phyloP scores from a whole-genome alignment of 164 flowering plant genomes.

The Liriodendron chinense region DNA sequence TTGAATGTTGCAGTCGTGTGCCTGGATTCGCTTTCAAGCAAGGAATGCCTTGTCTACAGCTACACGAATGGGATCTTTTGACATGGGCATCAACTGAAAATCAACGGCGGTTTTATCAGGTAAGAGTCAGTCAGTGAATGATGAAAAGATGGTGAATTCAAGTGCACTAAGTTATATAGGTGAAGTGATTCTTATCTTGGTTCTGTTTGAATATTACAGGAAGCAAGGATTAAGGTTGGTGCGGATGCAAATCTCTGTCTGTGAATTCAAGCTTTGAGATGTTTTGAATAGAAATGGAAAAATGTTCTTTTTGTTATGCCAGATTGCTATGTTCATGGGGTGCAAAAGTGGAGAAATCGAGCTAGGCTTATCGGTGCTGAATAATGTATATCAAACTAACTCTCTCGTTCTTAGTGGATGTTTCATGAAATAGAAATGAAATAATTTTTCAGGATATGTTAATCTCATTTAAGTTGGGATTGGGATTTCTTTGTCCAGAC shows the following conservation, averaged over 20 bases:
- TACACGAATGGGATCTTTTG: conserved; percentile 40
- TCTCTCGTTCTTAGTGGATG: not conserved
- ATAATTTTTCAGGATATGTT: not conserved
- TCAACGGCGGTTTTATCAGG: conserved; percentile 73
- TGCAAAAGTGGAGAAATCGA: conserved; percentile 75
- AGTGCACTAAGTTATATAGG: not conserved
- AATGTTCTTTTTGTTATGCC: conserved; percentile 3
- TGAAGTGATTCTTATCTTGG: conserved; percentile 5
- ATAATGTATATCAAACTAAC: conserved; percentile 29
- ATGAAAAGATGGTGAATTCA: not conserved
- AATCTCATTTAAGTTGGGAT: not conserved
- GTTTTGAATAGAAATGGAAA: not conserved
- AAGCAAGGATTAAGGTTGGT: conserved; percentile 74
- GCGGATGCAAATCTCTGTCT: not conserved
- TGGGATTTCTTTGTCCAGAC: conserved; percentile 18
- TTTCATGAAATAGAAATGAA: not conserved
- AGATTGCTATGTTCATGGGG: conserved; percentile 68
- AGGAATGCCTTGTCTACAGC: conserved; percentile 45
- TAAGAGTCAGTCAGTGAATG: conserved; percentile 12
- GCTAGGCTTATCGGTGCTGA: conserved; percentile 43
- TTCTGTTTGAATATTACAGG: conserved; percentile 39
- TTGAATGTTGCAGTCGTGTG: conserved; percentile 30
- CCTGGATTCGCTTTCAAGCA: conserved; percentile 71
- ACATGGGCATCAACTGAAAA: conserved; percentile 27
- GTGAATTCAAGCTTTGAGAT: not conserved